A percentile compares a stretch with the other conserved stretches of the same genome.
Evolutionary conservation across 1,284 basidiomycete species (phyloP).

Genomic region (Athelia sp.): DNA sequence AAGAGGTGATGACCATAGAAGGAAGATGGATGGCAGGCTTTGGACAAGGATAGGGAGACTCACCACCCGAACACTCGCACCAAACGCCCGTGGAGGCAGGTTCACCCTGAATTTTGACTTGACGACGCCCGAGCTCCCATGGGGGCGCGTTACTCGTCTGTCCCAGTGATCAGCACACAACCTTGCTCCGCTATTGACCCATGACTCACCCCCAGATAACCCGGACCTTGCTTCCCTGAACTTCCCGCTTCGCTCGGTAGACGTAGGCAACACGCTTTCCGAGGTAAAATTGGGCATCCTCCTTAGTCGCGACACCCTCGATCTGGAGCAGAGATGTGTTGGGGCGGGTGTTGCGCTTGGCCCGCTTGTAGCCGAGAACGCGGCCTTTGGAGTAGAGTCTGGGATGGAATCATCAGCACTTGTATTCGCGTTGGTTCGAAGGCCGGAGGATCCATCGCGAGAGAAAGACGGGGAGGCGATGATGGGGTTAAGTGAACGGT

Average conservation of each 20-base stretch:
- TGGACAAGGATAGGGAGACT: conserved; percentile 27
- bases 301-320: conserved; percentile 91
- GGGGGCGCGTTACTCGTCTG: conserved; percentile 87
- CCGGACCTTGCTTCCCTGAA: conserved; percentile 74
- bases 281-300: conserved; percentile 97
- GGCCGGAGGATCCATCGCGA: not conserved
- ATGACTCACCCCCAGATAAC: conserved; percentile 90
- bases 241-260: conserved; percentile 92
- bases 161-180: conserved; percentile 1
- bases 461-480: conserved; percentile 4
- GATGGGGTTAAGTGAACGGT: conserved; percentile 6
- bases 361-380: conserved; percentile 96
- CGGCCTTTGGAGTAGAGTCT: conserved; percentile 98
- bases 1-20: too few species aligned
- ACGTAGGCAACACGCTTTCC: conserved; percentile 99
- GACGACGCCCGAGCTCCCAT: conserved; percentile 94
- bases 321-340: conserved; percentile 97
- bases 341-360: conserved; percentile 93
- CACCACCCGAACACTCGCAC: conserved; percentile 91
- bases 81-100: conserved; percentile 94
- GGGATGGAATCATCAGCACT: conserved; percentile 13
- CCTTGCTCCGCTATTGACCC: not conserved
- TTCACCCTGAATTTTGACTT: conserved; percentile 97
- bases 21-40: conserved; percentile 2
- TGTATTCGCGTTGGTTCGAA: conserved; percentile 1